These are phyloP conservation scores for Pharus latifolius DNA, from an alignment of 176 grass and related monocot species.

Conservation along the genomic window DNA sequence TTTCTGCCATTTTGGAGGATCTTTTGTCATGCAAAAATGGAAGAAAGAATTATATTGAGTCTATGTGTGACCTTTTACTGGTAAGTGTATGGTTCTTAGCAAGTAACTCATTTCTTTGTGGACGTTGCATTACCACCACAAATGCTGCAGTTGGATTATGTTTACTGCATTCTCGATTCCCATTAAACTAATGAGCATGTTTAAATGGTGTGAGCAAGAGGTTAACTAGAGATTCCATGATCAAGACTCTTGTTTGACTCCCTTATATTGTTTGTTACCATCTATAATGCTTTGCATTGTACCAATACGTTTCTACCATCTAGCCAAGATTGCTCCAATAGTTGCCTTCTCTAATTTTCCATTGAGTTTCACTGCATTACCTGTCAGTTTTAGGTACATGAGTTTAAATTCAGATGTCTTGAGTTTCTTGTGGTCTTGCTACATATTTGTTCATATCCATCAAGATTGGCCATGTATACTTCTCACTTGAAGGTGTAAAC, in stretches of 20 bases:
- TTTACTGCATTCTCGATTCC: neutral
- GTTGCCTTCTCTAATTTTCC: neutral
- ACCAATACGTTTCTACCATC: neutral
- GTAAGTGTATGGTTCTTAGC: constrained; percentile 41
- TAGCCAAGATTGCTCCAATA: neutral
- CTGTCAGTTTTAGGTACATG: neutral
- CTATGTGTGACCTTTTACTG: constrained; percentile 57
- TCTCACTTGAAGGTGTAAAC: constrained; percentile 12
- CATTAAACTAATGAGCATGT: neutral
- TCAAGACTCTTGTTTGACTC: neutral
- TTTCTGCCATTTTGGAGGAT: constrained; percentile 60
- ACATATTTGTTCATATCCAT: neutral
- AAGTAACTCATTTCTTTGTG: neutral
- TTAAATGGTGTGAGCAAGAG: neutral
- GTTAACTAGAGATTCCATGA: neutral
- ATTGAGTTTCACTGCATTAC: neutral
- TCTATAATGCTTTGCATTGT: neutral
- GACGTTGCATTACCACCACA: neutral
- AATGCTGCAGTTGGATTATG: neutral
- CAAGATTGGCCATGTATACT: constrained; percentile 11
- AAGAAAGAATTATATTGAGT: constrained; percentile 19
- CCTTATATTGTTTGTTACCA: neutral
- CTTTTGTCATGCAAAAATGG: constrained; percentile 36
- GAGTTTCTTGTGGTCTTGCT: neutral
- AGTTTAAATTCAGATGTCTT: neutral